A percentile compares a stretch with the other conserved stretches of the same genome.
phyloP scores from a whole-genome alignment of 1,139 yeast species.

The Candida sp. region DNA sequence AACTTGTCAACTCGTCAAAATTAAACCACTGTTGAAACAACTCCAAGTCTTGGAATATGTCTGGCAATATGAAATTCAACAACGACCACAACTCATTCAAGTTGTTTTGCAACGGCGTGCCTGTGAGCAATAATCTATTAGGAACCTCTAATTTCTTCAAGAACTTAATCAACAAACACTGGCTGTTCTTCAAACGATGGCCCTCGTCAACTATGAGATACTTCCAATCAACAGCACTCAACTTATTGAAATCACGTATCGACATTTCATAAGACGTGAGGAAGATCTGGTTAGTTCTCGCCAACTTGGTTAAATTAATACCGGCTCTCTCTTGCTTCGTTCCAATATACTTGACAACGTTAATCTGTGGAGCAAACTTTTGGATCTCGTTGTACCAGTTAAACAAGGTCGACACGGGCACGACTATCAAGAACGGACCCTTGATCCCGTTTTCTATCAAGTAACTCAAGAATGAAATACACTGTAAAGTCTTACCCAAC shows the following conservation, averaged over 20 bases:
- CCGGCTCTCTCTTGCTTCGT: conserved; percentile 55
- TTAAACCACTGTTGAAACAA: conserved; percentile 96
- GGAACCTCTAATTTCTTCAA: conserved; percentile 68
- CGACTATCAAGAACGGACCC: conserved; percentile 89
- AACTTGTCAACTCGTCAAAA: conserved; percentile 57
- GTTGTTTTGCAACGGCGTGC: conserved; percentile 94
- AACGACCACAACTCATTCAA: conserved; percentile 90
- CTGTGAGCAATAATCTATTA: conserved; percentile 81
- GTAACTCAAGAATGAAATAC: conserved; percentile 78
- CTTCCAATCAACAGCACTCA: conserved; percentile 68
- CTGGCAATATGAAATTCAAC: conserved; percentile 88
- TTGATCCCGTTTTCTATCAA: conserved; percentile 76
- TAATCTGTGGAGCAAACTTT: conserved; percentile 74
- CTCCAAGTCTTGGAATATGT: conserved; percentile 87
- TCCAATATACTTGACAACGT: conserved; percentile 71
- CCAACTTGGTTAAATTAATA: conserved; percentile 25
- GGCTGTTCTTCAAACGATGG: conserved; percentile 83
- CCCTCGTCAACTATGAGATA: conserved; percentile 96
- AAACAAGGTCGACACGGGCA: conserved; percentile 85
- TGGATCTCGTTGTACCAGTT: conserved; percentile 82
- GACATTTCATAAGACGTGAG: conserved; percentile 86
- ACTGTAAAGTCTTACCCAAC: conserved; percentile 88
- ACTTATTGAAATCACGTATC: conserved; percentile 61
- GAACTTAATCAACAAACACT: conserved; percentile 73
- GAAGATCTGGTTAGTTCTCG: conserved; percentile 45